A percentile compares a stretch with the other conserved stretches of the same genome.
phyloP scores from a whole-genome alignment of 1,284 basidiomycete species.

The Hemileia vastatrix region DNA sequence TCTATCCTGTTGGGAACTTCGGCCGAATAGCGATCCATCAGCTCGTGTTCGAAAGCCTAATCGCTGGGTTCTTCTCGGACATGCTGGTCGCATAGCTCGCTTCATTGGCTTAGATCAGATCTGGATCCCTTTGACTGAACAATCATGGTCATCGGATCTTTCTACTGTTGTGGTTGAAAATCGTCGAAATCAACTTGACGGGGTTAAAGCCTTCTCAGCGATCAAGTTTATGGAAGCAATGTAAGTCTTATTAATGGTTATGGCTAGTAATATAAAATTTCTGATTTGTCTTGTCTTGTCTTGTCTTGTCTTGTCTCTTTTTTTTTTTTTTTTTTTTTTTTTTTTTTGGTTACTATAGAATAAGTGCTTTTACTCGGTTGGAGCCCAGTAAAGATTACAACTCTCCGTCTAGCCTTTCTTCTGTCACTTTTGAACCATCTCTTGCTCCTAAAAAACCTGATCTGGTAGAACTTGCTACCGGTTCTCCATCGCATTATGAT shows the following conservation, averaged over 20 bases:
- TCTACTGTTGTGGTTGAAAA: constrained; percentile 3
- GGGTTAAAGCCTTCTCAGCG: constrained; percentile 8
- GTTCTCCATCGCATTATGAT: constrained; percentile 21
- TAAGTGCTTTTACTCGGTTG: constrained; percentile 15
- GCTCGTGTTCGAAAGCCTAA: constrained; percentile 15
- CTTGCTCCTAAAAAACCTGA: no score
- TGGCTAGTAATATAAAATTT: no score
- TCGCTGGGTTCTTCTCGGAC: constrained; percentile 22
- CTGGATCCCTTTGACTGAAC: neutral
- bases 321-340: neutral
- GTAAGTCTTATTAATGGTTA: no score
- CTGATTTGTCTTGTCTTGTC: no score
- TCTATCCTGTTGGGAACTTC: constrained; percentile 18
- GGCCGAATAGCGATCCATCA: constrained; percentile 13
- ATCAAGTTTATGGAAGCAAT: constrained; percentile 11
- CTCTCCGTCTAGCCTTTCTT: neutral
- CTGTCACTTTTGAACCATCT: neutral
- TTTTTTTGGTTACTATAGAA: neutral
- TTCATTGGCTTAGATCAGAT: constrained; percentile 13
- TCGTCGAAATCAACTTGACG: constrained; percentile 13
- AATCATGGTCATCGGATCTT: constrained; percentile 1
- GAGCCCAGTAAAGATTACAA: constrained; percentile 14
- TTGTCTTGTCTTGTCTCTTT: no score
- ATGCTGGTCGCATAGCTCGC: constrained; percentile 16
- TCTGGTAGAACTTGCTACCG: constrained; percentile 14